Evolutionary conservation across 164 flowering plant genomes (phyloP).

Genomic region (Amborella trichopoda): DNA sequence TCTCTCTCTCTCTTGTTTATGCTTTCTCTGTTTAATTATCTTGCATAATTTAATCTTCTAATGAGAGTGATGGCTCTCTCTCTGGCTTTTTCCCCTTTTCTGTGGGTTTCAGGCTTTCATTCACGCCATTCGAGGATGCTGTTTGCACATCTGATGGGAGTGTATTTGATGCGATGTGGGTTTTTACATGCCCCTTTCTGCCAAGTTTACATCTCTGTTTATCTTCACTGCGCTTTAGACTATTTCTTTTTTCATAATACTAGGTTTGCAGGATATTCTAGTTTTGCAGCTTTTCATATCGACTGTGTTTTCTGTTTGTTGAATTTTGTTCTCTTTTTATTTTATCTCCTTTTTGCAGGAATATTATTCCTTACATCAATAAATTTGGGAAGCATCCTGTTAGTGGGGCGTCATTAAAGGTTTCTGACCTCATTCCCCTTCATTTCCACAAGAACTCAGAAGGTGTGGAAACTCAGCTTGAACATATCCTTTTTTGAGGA

Average conservation of each 20-base stretch:
- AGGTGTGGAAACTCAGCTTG: conserved; percentile 35
- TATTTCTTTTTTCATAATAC: neutral
- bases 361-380: conserved; percentile 66
- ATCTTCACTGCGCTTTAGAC: neutral
- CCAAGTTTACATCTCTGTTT: neutral
- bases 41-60: no score
- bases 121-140: conserved; percentile 77
- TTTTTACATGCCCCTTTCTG: conserved; percentile 3
- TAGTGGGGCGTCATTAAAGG: conserved; percentile 59
- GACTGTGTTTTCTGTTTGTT: conserved; percentile 1
- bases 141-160: conserved; percentile 82
- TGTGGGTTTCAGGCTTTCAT: conserved; percentile 47
- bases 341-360: conserved; percentile 29
- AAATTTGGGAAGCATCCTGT: conserved; percentile 90
- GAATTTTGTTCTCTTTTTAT: neutral
- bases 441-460: conserved; percentile 85
- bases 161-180: conserved; percentile 76
- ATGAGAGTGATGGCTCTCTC: no score
- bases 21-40: no score
- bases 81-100: no score
- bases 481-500: no score
- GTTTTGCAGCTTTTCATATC: no score
- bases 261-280: neutral
- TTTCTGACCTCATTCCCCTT: conserved; percentile 67
- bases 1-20: no score